Evolutionary conservation across 495 filamentous ascomycete genomes (phyloP), one percentile per base, ranked within the genome.

Genomic region (Polyplosphaeria fusca): DNA sequence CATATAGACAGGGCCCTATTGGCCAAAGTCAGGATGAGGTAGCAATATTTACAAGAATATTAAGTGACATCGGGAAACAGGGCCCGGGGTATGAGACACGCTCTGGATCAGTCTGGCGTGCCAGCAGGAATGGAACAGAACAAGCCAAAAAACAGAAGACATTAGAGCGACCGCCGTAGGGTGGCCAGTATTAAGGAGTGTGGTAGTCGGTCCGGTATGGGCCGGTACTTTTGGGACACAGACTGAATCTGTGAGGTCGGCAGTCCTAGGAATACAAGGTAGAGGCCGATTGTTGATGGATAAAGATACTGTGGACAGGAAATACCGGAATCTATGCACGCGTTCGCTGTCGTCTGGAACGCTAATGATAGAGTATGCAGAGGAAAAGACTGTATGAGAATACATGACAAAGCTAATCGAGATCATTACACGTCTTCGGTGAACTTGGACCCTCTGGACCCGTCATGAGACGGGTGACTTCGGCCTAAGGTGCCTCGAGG

Each of bases 381-480:
- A 40, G 23, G 32, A 54, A 44, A 45, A 5, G 46, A 58, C 55
- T 44, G 55, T 58, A 18, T 27, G 45, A 30, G 52, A 47, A 30
- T 7, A 58, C 46, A 47, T 12, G 7, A 38, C 23, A 46, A 14
- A 5, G 39, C 39, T 18, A 41, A 5, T 3, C 18, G 41, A 41
- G 20, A 49, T 61, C 52, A 22, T 63, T 35, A 63, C 7, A 63
- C 60, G 55, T 63, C 28, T 49, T 83, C 80, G 30, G 78, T 78
- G 60, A 83, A 83, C 39, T 76, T 75, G 57, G 79, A 82, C 26
- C 77, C 69, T 50, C 78, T 72, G 58, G 78, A 81, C 22, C 80
- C 79, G 63, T 82, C 79, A 26, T 72, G 70, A 45, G 76, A 78
- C 4, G 77, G 74, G 70, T 76, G 74, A 55, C 77, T 82, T 41